Evolutionary conservation across 2,329 filamentous ascomycete species (phyloP).

Genomic region (Pyrenophora teres): DNA sequence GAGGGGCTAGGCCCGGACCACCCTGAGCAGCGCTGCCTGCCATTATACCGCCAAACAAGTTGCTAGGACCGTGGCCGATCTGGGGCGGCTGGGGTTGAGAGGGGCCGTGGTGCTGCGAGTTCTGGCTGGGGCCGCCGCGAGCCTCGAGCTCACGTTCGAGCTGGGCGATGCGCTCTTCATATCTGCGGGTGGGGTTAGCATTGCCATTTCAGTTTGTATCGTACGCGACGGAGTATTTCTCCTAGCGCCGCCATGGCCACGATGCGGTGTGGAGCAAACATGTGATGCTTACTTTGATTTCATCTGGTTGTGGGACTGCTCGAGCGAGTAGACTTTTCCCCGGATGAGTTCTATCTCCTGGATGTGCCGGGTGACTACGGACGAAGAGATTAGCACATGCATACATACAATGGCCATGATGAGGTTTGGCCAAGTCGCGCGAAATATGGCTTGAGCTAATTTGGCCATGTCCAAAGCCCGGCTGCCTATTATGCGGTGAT

Average conservation of each 20-base stretch:
- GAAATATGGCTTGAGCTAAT: too few relatives aligned
- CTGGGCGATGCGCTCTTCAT: constrained; percentile 86
- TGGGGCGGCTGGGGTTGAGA: constrained; percentile 83
- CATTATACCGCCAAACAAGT: constrained; percentile 96
- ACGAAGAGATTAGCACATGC: constrained; percentile 6
- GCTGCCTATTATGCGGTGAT: not conserved
- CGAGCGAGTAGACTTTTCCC: constrained; percentile 90
- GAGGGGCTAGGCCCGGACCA: constrained; percentile 78
- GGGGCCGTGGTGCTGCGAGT: constrained; percentile 77
- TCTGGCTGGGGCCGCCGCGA: constrained; percentile 67
- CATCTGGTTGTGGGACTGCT: constrained; percentile 84
- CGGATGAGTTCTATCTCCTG: constrained; percentile 94
- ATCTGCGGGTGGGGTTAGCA: constrained; percentile 61
- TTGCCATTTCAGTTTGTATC: too few relatives aligned
- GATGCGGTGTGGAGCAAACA: not conserved
- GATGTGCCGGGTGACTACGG: constrained; percentile 73
- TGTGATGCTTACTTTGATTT: constrained; percentile 78
- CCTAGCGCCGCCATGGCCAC: too few relatives aligned
- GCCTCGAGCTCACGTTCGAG: constrained; percentile 86
- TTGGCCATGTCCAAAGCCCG: not conserved
- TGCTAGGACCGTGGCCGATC: constrained; percentile 84
- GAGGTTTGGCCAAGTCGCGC: not conserved
- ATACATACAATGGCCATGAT: not conserved
- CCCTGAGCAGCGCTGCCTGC: constrained; percentile 81
- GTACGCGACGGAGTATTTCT: too few relatives aligned